Percentiles rank a stretch among this genome's conserved stretches.
Evolutionary conservation across 768 basidiomycete species (phyloP).

Genomic region (Mycena metata): DNA sequence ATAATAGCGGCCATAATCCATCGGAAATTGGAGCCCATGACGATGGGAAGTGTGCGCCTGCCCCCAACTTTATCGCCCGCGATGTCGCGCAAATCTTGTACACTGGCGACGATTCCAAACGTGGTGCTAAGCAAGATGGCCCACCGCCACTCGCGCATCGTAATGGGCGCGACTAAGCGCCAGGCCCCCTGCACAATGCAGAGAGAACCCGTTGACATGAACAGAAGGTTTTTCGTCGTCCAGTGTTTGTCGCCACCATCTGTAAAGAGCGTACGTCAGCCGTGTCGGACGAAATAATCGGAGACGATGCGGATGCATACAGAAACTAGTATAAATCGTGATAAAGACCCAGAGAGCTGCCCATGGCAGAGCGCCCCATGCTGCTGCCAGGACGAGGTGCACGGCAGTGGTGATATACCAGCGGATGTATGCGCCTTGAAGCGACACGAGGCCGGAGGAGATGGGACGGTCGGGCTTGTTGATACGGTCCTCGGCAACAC

Average conservation of each 20-base stretch:
- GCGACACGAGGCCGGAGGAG: conserved; percentile 20
- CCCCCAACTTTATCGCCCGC: conserved; percentile 53
- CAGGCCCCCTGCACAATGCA: conserved; percentile 29
- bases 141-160: conserved; percentile 19
- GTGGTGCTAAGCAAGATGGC: conserved; percentile 37
- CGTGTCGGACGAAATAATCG: no score
- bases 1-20: conserved; percentile 28
- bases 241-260: conserved; percentile 34
- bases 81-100: conserved; percentile 56
- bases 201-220: conserved; percentile 28
- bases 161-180: conserved; percentile 31
- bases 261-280: no score
- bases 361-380: conserved; percentile 36
- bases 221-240: conserved; percentile 29
- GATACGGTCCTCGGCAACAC: conserved; percentile 34
- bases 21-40: conserved; percentile 52
- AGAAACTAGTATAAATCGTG: conserved; percentile 27
- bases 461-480: conserved; percentile 37
- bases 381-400: conserved; percentile 27
- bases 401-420: conserved; percentile 22
- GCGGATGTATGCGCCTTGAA: conserved; percentile 31
- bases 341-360: conserved; percentile 31
- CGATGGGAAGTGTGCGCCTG: conserved; percentile 56
- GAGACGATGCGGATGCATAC: no score
- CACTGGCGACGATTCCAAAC: conserved; percentile 55